phyloP scores from a whole-genome alignment of 371 early-diverging fungal genomes.

The Mucor indicus region DNA sequence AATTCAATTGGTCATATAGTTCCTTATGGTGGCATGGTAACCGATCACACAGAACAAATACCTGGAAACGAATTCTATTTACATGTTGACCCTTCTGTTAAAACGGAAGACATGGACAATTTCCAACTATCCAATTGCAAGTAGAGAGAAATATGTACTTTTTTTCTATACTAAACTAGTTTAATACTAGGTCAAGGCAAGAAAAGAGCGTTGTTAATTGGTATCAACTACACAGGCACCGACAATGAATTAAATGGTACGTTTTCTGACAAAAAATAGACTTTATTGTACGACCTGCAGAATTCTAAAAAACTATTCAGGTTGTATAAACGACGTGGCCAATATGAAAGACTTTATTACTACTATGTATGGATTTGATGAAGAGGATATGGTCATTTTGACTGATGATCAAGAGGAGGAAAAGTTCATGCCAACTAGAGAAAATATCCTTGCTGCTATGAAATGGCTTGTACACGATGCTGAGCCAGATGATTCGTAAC shows the following conservation, averaged over 20 bases:
- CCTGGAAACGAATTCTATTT: conserved; percentile 24
- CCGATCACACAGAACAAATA: conserved; percentile 3
- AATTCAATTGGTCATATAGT: conserved; percentile 2
- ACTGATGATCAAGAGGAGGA: conserved; percentile 83
- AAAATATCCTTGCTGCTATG: conserved; percentile 80
- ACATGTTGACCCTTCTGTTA: conserved; percentile 35
- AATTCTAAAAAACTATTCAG: too few species aligned
- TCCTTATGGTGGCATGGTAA: conserved; percentile 20
- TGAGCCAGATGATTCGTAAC: conserved; percentile 78
- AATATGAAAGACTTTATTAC: conserved; percentile 77
- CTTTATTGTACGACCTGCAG: too few species aligned
- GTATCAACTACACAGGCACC: conserved; percentile 88
- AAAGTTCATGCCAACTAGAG: conserved; percentile 69
- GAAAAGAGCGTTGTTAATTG: conserved; percentile 85
- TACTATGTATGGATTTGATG: conserved; percentile 61
- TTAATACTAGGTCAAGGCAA: conserved; percentile 48
- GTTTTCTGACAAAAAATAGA: neutral
- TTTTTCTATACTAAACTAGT: neutral
- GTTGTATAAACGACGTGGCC: conserved; percentile 91
- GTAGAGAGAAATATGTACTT: too few species aligned
- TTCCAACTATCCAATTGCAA: conserved; percentile 73
- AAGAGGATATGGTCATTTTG: conserved; percentile 74
- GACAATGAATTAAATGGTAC: conserved; percentile 62
- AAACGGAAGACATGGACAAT: conserved; percentile 19
- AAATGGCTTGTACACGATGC: conserved; percentile 88